Evolutionary conservation across 345 rosid species (phyloP), one percentile per base, ranked within the genome.

Genomic region (Streptanthus diversifolius): DNA sequence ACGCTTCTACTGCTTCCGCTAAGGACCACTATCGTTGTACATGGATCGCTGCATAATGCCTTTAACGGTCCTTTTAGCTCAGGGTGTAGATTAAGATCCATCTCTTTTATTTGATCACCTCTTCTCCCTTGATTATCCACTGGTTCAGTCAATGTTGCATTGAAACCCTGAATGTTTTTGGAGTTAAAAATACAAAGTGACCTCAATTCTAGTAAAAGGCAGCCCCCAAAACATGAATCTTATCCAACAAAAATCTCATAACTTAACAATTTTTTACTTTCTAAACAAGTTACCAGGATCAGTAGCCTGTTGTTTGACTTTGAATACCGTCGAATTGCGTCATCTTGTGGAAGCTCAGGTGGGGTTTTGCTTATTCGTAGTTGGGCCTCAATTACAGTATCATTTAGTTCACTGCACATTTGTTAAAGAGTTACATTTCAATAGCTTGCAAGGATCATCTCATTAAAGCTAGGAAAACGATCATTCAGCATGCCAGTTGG

Each of bases 331-430:
- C 65, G 73, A 76, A 86, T 83, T 62, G 99, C 96, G 83, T 75
- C 88, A 55, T 74, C 77, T 59, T 85, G 88, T 40, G 85, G 97
- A 83, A 95, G 92, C 60, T 63, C 47, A 33, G 99, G 99, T 48
- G 99, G 99, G 67, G 82, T 96, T 85, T 92, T 96, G 77, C 83
- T 88, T 59, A 85, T 90, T 80, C 99, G 85, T 68, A 92, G 85
- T 73, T 95, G 93, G 0, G 99, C 98, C 86, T 95, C 99, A 48
- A 95, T 91, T 24, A 95, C 98, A 7, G 99, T 95, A 71, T 88
- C 99, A 59, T 95, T 88, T 73, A 95, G 81, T 79, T 95, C 99
- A 75, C 99, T 95, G 89, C 78, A 80, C 71, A 65, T 58, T 22
- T 77, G 64, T 59, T 13, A 73, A n/a, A 24, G 72, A 33, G 35